Evolutionary conservation across 129 eudicot species (phyloP), one percentile per base, ranked within the genome.

Genomic region (Ambrosia trifida): DNA sequence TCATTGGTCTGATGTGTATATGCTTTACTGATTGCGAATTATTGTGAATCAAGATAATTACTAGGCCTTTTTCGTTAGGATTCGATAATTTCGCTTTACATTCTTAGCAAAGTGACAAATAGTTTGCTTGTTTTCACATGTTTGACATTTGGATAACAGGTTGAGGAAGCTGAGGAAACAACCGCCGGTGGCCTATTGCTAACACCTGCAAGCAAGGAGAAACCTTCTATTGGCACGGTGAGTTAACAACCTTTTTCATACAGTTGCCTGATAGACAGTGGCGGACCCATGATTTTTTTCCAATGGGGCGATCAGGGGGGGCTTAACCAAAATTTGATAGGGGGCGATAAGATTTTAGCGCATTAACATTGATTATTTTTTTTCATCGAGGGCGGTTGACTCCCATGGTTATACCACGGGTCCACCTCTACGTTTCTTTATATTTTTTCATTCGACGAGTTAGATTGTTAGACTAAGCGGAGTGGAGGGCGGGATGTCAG

Each of bases 151-250:
- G 72, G 50, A 16, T 66, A 76, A 46, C 44, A 91, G 96, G 85
- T 91, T 17, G 86, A 80, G 54, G 94, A 84, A 72, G 97, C 91
- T 0, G 97, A 91, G 71, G 81, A 86, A 32, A 86, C 80, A 17
- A 91, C 97, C 16, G 93, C 94, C 53, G 96, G 97, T 17, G 97
- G 97, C 43, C 76, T 91, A 74, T 73, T 84, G 83, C 83, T 91
- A 18, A 86, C 97, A 14, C 87, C 81, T 18, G 85, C 94, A 36
- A 72, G 80, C 83, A 91, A 88, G 76, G 97, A 91, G 68, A 91
- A 88, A 74, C 97, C 97, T 54, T 88, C 94, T 12, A 81, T 86
- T 76, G 97, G 97, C 76, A 86, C 94, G 33, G 97, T 91, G 61
- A 82, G 84, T 51, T 54, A 7, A 38, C 3, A 11, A 14, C 3